phyloP scores from a whole-genome alignment of 192 early-diverging fungal genomes.

The Lunasporangiospora selenospora region DNA sequence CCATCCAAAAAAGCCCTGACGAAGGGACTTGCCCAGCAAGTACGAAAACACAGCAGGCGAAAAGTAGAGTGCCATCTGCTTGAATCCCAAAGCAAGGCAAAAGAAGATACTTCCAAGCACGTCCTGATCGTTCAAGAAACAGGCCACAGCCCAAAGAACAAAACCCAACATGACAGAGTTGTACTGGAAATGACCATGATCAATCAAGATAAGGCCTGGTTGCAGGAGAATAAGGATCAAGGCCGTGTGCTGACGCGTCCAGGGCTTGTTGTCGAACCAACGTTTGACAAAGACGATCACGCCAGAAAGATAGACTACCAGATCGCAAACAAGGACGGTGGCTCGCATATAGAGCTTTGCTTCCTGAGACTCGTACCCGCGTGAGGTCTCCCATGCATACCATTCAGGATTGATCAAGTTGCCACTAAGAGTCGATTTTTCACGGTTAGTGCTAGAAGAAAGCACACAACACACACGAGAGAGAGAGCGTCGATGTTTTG shows the following conservation, averaged over 20 bases:
- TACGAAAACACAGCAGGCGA: constrained; percentile 90
- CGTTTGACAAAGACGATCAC: constrained; percentile 68
- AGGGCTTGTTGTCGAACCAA: constrained; percentile 47
- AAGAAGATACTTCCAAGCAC: constrained; percentile 82
- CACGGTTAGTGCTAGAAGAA: background rate
- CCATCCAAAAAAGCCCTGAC: constrained; percentile 47
- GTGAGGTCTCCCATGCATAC: constrained; percentile 87
- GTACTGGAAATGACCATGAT: constrained; percentile 99
- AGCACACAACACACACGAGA: background rate
- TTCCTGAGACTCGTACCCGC: constrained; percentile 77
- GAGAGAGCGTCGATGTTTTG: background rate
- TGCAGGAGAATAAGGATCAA: constrained; percentile 77
- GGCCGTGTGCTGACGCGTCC: constrained; percentile 46
- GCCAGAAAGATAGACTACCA: constrained; percentile 79
- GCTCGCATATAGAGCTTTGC: constrained; percentile 92
- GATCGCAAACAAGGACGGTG: constrained; percentile 79
- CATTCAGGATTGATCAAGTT: constrained; percentile 77
- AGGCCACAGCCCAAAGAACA: constrained; percentile 75
- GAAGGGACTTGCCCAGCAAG: constrained; percentile 80
- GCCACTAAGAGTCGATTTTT: constrained; percentile 66
- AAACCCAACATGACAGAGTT: constrained; percentile 98
- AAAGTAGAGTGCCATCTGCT: constrained; percentile 98
- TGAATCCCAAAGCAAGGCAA: constrained; percentile 86
- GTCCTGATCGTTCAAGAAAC: constrained; percentile 66
- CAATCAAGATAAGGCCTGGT: constrained; percentile 90